These are phyloP conservation scores for Phlegmacium glaucopus DNA, from an alignment of 768 basidiomycete genomes.

Conservation along the genomic window DNA sequence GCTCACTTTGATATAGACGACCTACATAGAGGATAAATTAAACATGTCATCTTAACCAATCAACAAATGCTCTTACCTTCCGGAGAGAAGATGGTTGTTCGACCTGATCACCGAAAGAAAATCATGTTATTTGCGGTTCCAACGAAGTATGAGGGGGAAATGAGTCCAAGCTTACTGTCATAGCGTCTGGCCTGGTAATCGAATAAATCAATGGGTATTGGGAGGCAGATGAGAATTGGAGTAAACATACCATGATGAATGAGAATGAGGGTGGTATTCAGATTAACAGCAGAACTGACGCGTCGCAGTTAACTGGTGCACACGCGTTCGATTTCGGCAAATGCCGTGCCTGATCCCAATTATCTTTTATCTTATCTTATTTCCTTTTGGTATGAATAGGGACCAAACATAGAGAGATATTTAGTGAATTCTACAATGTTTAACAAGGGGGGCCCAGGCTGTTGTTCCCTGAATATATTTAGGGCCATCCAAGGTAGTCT, in stretches of 20 bases:
- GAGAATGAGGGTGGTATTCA: slow-evolving; percentile 13
- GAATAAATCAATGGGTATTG: slow-evolving; percentile 2
- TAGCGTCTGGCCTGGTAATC: slow-evolving; percentile 79
- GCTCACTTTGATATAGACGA: slow-evolving; percentile 93
- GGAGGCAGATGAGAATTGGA: not conserved
- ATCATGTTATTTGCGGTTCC: slow-evolving; percentile 10
- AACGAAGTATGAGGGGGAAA: too few species aligned
- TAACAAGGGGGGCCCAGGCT: too few species aligned
- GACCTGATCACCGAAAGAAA: slow-evolving; percentile 46
- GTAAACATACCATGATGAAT: slow-evolving; percentile 47
- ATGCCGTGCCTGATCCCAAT: slow-evolving; percentile 27
- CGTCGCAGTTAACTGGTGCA: slow-evolving; percentile 32
- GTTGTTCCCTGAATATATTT: too few species aligned
- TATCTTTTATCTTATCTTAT: too few species aligned
- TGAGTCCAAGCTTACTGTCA: slow-evolving; percentile 65
- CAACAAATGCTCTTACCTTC: slow-evolving; percentile 59
- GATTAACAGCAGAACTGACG: slow-evolving; percentile 33
- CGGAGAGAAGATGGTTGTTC: slow-evolving; percentile 98
- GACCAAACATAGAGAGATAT: too few species aligned
- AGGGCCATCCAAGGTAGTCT: too few species aligned
- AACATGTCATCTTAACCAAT: slow-evolving; percentile 5
- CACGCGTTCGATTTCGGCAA: slow-evolving; percentile 43
- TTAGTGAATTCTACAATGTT: too few species aligned
- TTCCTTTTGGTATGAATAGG: too few species aligned
- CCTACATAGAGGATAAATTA: slow-evolving; percentile 45